Percentiles rank a stretch among this genome's conserved stretches.
Conservation (phyloP, 2,329 filamentous ascomycete species). For the Trichophaea hybrida region DNA sequence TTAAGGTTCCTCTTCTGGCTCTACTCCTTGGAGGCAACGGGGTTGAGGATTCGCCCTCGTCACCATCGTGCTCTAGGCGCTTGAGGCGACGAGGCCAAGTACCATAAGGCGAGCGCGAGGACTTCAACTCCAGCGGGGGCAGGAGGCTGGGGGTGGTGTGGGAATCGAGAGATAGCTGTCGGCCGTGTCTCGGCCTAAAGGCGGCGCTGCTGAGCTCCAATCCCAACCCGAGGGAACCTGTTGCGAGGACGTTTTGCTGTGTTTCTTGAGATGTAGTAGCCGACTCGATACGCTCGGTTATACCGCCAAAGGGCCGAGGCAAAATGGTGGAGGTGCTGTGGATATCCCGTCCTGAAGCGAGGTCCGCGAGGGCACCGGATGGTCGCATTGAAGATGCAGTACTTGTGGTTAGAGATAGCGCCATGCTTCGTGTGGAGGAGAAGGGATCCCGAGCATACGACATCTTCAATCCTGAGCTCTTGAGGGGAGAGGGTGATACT, state of each 20-base stretch:
- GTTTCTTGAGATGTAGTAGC: neutral
- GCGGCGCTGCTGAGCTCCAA: neutral
- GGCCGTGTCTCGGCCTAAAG: neutral
- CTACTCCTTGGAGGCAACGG: conserved; percentile 12
- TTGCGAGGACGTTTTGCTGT: neutral
- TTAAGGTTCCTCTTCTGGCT: conserved; percentile 15
- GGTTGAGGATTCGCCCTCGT: conserved; percentile 12
- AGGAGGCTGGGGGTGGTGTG: conserved; percentile 8
- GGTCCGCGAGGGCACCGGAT: conserved; percentile 45
- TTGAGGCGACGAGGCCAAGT: conserved; percentile 22
- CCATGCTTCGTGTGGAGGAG: conserved; percentile 45
- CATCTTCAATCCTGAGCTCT: conserved; percentile 9
- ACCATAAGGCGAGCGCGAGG: conserved; percentile 19
- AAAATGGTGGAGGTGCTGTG: neutral
- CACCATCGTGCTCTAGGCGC: conserved; percentile 13
- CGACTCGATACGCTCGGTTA: neutral
- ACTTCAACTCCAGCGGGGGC: conserved; percentile 19
- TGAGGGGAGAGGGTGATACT: conserved; percentile 18
- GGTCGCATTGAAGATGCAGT: conserved; percentile 52
- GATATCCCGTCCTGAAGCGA: conserved; percentile 33
- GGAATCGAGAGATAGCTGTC: conserved; percentile 1
- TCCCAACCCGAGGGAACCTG: neutral
- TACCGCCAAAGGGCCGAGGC: neutral
- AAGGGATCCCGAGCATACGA: conserved; percentile 12
- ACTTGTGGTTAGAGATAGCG: conserved; percentile 47